Conservation (phyloP, 768 basidiomycete genomes). For the Crucibulum laeve region DNA sequence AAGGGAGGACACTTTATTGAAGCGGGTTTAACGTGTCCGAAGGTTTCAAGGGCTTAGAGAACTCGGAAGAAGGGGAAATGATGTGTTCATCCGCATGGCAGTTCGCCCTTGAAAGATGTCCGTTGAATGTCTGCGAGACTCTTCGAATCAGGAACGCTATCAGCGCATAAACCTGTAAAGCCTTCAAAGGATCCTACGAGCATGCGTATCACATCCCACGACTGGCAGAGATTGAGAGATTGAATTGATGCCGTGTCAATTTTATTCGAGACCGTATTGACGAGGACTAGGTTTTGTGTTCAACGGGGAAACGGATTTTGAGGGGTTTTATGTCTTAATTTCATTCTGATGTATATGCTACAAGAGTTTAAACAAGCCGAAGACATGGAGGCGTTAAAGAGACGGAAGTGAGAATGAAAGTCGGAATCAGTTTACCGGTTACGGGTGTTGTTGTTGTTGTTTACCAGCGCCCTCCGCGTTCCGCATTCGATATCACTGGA, state of each 20-base stretch:
- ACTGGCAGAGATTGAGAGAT: constrained; percentile 8
- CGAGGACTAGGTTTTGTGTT: not conserved
- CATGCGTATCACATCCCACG: constrained; percentile 10
- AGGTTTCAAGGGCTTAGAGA: not conserved
- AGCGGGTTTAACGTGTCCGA: constrained; percentile 1
- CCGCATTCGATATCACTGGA: too few relatives aligned
- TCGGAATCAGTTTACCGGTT: too few relatives aligned
- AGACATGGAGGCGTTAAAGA: too few relatives aligned
- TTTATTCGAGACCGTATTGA: not conserved
- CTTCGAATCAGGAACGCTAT: constrained; percentile 20
- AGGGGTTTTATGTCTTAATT: too few relatives aligned
- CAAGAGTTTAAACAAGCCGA: too few relatives aligned
- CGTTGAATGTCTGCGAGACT: constrained; percentile 11
- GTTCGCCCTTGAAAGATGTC: constrained; percentile 21
- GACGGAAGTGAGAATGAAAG: too few relatives aligned
- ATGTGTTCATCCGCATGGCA: constrained; percentile 21
- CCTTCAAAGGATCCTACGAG: not conserved
- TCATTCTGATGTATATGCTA: too few relatives aligned
- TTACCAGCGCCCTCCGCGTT: too few relatives aligned
- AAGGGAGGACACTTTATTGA: not conserved
- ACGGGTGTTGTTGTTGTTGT: too few relatives aligned
- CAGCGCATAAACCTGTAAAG: constrained; percentile 9
- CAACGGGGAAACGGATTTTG: too few relatives aligned
- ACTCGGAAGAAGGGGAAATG: constrained; percentile 11
- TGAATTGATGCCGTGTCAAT: constrained; percentile 5